Evolutionary conservation across 164 flowering plant species (phyloP), one percentile per base, ranked within the genome.

Genomic region (Vitis riparia): DNA sequence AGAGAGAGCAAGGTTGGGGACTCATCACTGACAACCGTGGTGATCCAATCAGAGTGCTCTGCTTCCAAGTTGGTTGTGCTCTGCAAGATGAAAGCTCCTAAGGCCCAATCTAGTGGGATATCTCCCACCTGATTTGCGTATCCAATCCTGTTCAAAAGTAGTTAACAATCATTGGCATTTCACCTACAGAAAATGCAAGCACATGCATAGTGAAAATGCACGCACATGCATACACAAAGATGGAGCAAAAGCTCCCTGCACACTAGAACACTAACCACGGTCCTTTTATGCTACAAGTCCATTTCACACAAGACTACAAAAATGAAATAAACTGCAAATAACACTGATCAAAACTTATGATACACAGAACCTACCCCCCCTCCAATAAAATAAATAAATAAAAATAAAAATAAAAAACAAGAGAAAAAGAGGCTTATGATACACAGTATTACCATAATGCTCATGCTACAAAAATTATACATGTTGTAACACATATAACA

Each of bases 101-200:
- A 70, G 49, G 98, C 95, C 99, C 99, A 95, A 79, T 93, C 99
- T 51, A 95, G 91, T 27, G 97, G 94, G 52, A 85, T 83, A 50
- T 79, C 76, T 52, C 81, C 77, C 17, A 91, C 97, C 65, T 90
- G 87, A 78, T 86, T 91, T n/a, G 89, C 82, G 72, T 78, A 89
- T 12, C 62, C 74, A 67, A 95, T 79, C 85, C 99, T 95, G 93
- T 59, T 72, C 50, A 66, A 52, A 11, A 71, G n/a, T 10, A 66
- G 59, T 29, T 68, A 3, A 30, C 15, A 59, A 64, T 56, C 14
- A n/a, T 11, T 19, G 15, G 11, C 9, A 29, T 68, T 67, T 32
- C 32, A 59, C 53, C 3, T 47, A 68, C 27, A 10, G 16, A 3
- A n/a, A 10, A 63, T 30, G 48, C 44, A 19, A 5, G 27, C 47